Conservation (phyloP, 257 asterid species). For the Solanum appendiculatum region DNA sequence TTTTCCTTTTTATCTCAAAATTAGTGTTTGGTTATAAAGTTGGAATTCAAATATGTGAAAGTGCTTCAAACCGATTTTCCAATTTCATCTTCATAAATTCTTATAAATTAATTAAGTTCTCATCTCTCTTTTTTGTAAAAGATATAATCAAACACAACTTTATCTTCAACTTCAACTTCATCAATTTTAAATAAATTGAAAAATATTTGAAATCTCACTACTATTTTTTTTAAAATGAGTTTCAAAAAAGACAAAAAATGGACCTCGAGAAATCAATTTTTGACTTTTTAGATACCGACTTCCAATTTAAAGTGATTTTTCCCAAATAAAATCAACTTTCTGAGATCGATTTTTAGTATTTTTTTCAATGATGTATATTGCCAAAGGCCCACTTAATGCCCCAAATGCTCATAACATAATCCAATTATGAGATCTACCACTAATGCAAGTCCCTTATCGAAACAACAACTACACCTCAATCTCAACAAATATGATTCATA, state of each 20-base stretch:
- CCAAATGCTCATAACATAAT: not conserved
- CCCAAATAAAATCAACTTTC: too few relatives aligned
- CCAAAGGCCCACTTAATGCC: not conserved
- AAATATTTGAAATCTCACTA: not conserved
- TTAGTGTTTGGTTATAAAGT: too few relatives aligned
- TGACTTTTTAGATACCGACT: too few relatives aligned
- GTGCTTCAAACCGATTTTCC: not conserved
- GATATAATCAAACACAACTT: too few relatives aligned
- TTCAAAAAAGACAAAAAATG: too few relatives aligned
- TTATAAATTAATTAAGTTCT: rapidly evolving
- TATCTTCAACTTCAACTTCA: not conserved
- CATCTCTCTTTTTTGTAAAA: not conserved
- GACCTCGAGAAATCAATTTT: too few relatives aligned
- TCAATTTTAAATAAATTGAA: too few relatives aligned
- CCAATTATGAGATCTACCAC: not conserved
- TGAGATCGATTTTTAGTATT: too few relatives aligned
- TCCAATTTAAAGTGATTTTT: too few relatives aligned
- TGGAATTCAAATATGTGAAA: not conserved
- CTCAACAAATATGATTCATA: not conserved
- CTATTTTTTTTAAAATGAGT: too few relatives aligned
- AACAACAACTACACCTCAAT: not conserved
- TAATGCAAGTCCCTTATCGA: not conserved
- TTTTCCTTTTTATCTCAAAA: too few relatives aligned
- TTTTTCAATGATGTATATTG: not conserved
- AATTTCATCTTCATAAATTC: not conserved